Conservation (phyloP, 257 asterid genomes). For the Craterostigma plantagineum region DNA sequence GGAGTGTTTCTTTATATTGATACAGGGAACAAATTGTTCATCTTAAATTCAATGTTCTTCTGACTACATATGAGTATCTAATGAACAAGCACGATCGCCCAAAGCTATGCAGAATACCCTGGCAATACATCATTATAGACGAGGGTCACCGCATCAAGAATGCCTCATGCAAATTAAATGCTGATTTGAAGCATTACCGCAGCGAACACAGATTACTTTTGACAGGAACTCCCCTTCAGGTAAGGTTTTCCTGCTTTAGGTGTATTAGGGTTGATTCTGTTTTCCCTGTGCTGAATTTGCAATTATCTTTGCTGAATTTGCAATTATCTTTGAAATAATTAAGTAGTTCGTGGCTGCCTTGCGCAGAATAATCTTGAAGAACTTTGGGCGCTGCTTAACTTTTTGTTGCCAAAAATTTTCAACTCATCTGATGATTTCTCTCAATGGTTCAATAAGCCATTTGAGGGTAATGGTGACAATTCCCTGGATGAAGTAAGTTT, state of each 20-base stretch:
- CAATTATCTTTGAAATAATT: background rate
- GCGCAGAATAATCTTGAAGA: conserved; percentile 95
- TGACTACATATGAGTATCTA: conserved; percentile 93
- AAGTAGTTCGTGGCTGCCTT: background rate
- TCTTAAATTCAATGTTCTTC: conserved; percentile 86
- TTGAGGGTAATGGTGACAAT: conserved; percentile 83
- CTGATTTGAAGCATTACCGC: conserved; percentile 83
- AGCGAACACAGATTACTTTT: conserved; percentile 92
- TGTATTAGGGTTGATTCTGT: conserved; percentile 5
- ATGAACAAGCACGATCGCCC: conserved; percentile 99
- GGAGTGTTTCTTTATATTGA: conserved; percentile 13
- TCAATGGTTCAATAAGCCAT: conserved; percentile 98
- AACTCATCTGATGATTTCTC: conserved; percentile 98
- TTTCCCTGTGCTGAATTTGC: background rate
- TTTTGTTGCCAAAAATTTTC: conserved; percentile 91
- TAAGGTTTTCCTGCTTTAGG: conserved; percentile 4
- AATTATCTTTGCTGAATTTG: too few species aligned
- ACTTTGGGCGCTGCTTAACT: conserved; percentile 96
- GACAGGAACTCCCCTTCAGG: conserved; percentile 99
- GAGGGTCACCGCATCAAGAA: conserved; percentile 99
- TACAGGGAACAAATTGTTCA: conserved; percentile 87
- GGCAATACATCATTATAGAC: conserved; percentile 95
- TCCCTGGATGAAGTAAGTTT: conserved; percentile 78
- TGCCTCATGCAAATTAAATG: conserved; percentile 99
- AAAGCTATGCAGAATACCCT: conserved; percentile 75